A percentile compares a stretch with the other conserved stretches of the same genome.
Conservation (phyloP, 148 eudicot species). For the Diospyros kaki region DNA sequence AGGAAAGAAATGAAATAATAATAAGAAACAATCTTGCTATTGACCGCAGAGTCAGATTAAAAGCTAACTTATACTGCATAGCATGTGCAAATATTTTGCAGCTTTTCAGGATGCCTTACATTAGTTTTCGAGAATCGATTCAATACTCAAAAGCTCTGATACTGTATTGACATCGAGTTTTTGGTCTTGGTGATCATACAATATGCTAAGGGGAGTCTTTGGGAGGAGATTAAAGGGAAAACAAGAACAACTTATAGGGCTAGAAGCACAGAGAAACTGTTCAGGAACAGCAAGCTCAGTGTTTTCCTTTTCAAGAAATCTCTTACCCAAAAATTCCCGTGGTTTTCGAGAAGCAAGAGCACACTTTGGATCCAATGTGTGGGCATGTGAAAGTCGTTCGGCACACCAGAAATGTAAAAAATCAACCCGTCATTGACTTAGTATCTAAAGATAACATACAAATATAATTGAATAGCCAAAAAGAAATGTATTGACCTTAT, state of each 20-base stretch:
- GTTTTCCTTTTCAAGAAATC: conserved; percentile 11
- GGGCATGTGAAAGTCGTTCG: conserved; percentile 14
- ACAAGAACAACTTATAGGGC: conserved; percentile 12
- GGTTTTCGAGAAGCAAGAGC: conserved; percentile 10
- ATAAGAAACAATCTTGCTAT: too few species aligned
- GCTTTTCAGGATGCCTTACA: too few species aligned
- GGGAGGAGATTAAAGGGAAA: neutral
- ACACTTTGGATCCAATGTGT: conserved; percentile 21
- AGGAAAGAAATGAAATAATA: too few species aligned
- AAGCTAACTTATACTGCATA: too few species aligned
- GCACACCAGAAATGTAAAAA: conserved; percentile 10
- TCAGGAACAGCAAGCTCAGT: neutral
- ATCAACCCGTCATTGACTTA: neutral
- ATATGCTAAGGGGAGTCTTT: too few species aligned
- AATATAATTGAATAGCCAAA: neutral
- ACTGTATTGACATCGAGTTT: too few species aligned
- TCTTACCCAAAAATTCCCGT: conserved; percentile 5
- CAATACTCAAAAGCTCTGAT: too few species aligned
- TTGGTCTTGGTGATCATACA: too few species aligned
- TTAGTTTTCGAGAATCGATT: too few species aligned
- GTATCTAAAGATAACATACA: too few species aligned
- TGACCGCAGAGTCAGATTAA: too few species aligned
- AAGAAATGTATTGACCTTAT: conserved; percentile 17
- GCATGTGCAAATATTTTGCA: too few species aligned
- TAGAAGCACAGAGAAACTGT: conserved; percentile 9